Conservation (phyloP, 2,329 filamentous ascomycete genomes). For the Sporothrix luriei region DNA sequence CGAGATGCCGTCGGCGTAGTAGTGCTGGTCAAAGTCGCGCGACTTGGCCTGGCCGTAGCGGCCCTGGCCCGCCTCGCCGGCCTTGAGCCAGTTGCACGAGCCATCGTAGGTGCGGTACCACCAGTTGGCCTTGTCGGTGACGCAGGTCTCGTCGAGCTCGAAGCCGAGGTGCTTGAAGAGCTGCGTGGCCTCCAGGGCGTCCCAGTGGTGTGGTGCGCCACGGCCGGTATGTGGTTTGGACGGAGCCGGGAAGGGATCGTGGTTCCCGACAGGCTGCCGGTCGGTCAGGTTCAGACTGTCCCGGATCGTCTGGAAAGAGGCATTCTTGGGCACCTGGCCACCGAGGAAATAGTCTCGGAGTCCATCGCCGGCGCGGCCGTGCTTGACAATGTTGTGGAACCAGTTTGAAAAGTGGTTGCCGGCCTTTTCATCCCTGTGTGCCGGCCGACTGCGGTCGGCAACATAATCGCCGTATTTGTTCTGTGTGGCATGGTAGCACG, state of each 20-base stretch:
- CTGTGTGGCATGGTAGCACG: conserved; percentile 22
- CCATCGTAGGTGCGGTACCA: conserved; percentile 35
- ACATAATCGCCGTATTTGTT: conserved; percentile 11
- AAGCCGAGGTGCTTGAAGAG: conserved; percentile 23
- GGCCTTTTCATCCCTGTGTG: not conserved
- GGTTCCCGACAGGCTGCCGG: not conserved
- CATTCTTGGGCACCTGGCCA: conserved; percentile 20
- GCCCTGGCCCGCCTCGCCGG: conserved; percentile 30
- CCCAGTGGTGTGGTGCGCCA: conserved; percentile 4
- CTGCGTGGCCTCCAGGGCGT: conserved; percentile 11
- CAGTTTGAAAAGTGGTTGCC: conserved; percentile 6
- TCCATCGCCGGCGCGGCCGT: conserved; percentile 19
- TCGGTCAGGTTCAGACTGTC: conserved; percentile 25
- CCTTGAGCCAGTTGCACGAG: conserved; percentile 35
- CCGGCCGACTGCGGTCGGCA: conserved; percentile 2
- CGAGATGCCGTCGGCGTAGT: conserved; percentile 33
- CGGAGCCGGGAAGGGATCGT: not conserved
- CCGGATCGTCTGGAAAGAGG: conserved; percentile 9
- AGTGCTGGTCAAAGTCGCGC: conserved; percentile 33
- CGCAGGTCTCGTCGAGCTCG: conserved; percentile 26
- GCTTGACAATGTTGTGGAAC: conserved; percentile 26
- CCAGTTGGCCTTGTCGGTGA: conserved; percentile 29
- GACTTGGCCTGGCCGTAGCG: conserved; percentile 33
- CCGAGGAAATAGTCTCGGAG: conserved; percentile 17
- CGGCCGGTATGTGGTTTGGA: not conserved